phyloP scores from a whole-genome alignment of 2,329 filamentous ascomycete genomes.

The Diplodia mutila region DNA sequence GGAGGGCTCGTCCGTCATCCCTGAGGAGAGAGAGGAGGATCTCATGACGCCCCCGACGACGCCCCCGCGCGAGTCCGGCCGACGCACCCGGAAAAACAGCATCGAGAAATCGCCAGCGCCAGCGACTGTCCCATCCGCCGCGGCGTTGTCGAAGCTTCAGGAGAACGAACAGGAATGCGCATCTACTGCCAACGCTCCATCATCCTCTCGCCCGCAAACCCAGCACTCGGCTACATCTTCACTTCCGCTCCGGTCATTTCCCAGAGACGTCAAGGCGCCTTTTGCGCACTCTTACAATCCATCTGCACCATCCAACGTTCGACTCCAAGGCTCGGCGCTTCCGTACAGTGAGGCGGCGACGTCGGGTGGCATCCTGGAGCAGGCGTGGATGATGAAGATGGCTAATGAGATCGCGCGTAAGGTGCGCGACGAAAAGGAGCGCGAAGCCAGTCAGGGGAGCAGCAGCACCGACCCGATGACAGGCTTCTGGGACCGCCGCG shows the following conservation, averaged over 20 bases:
- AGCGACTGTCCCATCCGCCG: conserved; percentile 1
- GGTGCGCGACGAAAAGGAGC: conserved; percentile 81
- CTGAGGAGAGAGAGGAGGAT: conserved; percentile 38
- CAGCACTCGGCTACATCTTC: conserved; percentile 16
- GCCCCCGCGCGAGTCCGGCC: conserved; percentile 30
- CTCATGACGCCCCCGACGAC: conserved; percentile 39
- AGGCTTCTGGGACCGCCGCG: conserved; percentile 32
- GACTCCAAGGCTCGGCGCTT: conserved; percentile 25
- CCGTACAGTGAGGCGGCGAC: conserved; percentile 27
- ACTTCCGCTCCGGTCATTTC: conserved; percentile 30
- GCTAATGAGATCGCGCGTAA: conserved; percentile 86
- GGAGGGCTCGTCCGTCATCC: conserved; percentile 53
- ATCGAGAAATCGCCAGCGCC: conserved; percentile 9
- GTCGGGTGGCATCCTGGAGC: conserved; percentile 66
- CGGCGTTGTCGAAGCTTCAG: conserved; percentile 17
- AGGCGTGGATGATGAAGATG: conserved; percentile 91
- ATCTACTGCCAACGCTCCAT: neutral
- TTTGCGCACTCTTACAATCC: conserved; percentile 28
- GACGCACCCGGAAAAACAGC: conserved; percentile 18
- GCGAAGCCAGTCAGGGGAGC: conserved; percentile 28
- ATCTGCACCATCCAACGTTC: conserved; percentile 3
- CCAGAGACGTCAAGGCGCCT: conserved; percentile 26
- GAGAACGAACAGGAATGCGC: conserved; percentile 3
- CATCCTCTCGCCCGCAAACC: neutral
- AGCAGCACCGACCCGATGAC: conserved; percentile 10